Percentiles rank a stretch among this genome's conserved stretches.
Conservation (phyloP, 495 filamentous ascomycete genomes). For the Aspergillus sparsus region DNA sequence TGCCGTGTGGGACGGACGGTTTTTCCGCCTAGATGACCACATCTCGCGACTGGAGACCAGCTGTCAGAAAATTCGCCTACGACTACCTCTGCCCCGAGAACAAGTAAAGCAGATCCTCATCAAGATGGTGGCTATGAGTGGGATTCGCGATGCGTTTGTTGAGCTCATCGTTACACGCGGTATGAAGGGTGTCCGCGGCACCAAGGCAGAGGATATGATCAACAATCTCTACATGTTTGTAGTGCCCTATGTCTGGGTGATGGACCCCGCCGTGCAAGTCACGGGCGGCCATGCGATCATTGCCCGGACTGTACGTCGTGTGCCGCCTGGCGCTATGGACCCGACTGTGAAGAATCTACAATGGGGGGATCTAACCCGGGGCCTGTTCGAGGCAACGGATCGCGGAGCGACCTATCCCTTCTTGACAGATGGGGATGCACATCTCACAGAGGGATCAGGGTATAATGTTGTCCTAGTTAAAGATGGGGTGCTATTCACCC, state of each 20-base stretch:
- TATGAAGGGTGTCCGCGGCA: conserved; percentile 32
- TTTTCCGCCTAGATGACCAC: conserved; percentile 42
- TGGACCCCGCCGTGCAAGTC: conserved; percentile 37
- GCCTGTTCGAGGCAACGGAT: conserved; percentile 32
- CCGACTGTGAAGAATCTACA: conserved; percentile 46
- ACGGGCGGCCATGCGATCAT: conserved; percentile 37
- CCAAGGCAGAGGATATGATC: conserved; percentile 28
- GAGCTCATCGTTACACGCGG: conserved; percentile 46
- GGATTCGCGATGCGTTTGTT: conserved; percentile 42
- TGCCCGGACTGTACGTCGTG: conserved; percentile 39
- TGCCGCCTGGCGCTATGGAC: conserved; percentile 38
- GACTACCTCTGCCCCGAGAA: conserved; percentile 32
- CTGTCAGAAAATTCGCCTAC: conserved; percentile 39
- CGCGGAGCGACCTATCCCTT: conserved; percentile 36
- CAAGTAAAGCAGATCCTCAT: conserved; percentile 36
- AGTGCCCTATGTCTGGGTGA: conserved; percentile 40
- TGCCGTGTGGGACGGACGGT: conserved; percentile 41
- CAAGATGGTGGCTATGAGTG: conserved; percentile 39
- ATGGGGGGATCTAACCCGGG: conserved; percentile 42
- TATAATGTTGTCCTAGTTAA: conserved; percentile 38
- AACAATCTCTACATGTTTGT: conserved; percentile 42
- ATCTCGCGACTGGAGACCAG: conserved; percentile 34
- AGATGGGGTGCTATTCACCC: conserved; percentile 33
- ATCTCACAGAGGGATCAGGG: conserved; percentile 35
- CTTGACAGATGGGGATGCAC: conserved; percentile 39